phyloP scores from a whole-genome alignment of 1,139 yeast species.

The Suhomyces ambrosiae region DNA sequence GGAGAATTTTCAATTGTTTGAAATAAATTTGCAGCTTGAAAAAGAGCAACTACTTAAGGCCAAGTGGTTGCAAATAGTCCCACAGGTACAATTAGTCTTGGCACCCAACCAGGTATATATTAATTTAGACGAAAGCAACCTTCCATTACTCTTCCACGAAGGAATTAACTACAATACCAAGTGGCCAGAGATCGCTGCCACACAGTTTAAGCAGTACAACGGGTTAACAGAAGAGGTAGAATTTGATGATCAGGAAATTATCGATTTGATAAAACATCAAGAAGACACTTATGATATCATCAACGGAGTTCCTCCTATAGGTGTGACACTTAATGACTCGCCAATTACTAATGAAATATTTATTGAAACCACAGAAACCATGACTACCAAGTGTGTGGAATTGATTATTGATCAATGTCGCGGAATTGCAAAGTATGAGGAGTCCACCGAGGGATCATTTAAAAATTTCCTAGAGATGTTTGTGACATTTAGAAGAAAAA shows the following conservation, averaged over 20 bases:
- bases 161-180: slow-evolving; percentile 20
- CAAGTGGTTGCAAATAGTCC: slow-evolving; percentile 25
- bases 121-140: slow-evolving; percentile 15
- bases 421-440: background rate
- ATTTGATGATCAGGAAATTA: slow-evolving; percentile 16
- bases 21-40: slow-evolving; percentile 11
- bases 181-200: slow-evolving; percentile 17
- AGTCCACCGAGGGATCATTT: slow-evolving; percentile 1
- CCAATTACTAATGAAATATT: slow-evolving; percentile 10
- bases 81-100: slow-evolving; percentile 16
- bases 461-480: slow-evolving; percentile 2
- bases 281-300: slow-evolving; percentile 18
- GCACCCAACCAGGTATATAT: slow-evolving; percentile 10
- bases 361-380: slow-evolving; percentile 1
- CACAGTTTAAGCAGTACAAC: slow-evolving; percentile 8
- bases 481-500: background rate
- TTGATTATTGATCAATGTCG: slow-evolving; percentile 9
- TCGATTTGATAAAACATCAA: slow-evolving; percentile 17
- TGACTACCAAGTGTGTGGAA: slow-evolving; percentile 5
- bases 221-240: slow-evolving; percentile 16
- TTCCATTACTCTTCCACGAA: slow-evolving; percentile 21
- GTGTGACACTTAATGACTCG: slow-evolving; percentile 18
- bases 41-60: slow-evolving; percentile 11
- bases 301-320: slow-evolving; percentile 19
- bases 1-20: slow-evolving; percentile 13